A percentile compares a stretch with the other conserved stretches of the same genome.
phyloP scores from a whole-genome alignment of 495 filamentous ascomycete species.

The Platismatia glauca region DNA sequence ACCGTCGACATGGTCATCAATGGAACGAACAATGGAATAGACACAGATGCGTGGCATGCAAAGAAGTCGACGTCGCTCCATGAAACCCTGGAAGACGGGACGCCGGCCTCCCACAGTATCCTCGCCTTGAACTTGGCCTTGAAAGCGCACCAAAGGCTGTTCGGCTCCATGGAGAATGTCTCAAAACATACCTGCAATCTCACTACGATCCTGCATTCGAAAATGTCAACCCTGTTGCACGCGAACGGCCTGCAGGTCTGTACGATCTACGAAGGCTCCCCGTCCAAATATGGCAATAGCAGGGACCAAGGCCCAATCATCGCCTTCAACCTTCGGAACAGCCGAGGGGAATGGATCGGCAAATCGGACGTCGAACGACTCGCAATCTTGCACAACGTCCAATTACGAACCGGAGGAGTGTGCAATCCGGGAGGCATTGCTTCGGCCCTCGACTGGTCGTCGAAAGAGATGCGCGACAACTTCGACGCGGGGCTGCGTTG shows the following conservation, averaged over 20 bases:
- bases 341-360: constrained; percentile 61
- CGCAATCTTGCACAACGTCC: constrained; percentile 65
- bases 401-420: constrained; percentile 74
- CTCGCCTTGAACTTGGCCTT: constrained; percentile 70
- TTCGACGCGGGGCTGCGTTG: constrained; percentile 74
- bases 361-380: constrained; percentile 79
- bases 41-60: neutral
- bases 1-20: constrained; percentile 58
- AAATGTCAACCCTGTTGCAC: constrained; percentile 53
- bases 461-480: constrained; percentile 71
- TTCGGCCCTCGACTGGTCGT: constrained; percentile 53
- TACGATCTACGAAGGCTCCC: constrained; percentile 48
- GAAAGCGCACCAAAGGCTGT: constrained; percentile 57
- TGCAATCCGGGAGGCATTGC: constrained; percentile 90
- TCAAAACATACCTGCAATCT: constrained; percentile 68
- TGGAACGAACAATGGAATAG: constrained; percentile 58
- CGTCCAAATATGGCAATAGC: constrained; percentile 32
- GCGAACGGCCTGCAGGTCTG: constrained; percentile 59
- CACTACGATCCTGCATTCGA: constrained; percentile 47
- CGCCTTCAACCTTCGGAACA: constrained; percentile 71
- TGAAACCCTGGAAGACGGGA: constrained; percentile 80
- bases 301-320: constrained; percentile 65
- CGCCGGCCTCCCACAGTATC: constrained; percentile 80
- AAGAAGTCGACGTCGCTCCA: constrained; percentile 56
- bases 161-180: constrained; percentile 58